Evolutionary conservation across 2,329 filamentous ascomycete species (phyloP), one percentile per base, ranked within the genome.

Genomic region (Mollisiaceae sp.): DNA sequence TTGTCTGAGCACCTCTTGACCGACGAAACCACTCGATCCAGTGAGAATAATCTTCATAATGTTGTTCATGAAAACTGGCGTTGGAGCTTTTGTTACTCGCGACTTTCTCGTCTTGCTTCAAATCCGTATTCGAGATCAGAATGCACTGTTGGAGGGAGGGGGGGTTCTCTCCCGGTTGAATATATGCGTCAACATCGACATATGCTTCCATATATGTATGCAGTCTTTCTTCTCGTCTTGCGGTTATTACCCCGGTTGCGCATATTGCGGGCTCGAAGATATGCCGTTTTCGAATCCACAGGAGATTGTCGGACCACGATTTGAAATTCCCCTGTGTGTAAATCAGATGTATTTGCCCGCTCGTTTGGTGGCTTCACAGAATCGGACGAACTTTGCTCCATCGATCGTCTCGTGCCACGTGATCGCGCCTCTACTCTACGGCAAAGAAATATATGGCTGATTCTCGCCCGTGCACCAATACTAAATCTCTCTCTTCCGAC

Each of bases 31-130:
- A 22, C 85, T 89, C 24, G 79, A 79, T 57, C 86, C 86, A 5
- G 83, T 81, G 45, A 89, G 77, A 67, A 89, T 82, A 70, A 89
- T 78, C 73, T 88, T 87, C 86, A 89, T 65, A 14, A 9, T 35
- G n/a, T 61, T 43, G n/a, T 8, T 43, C 39, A 39, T 32, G 57
- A 4, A 18, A 41, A 43, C 15, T 15, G 41, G 41, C n/a, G 41
- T 18, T n/a, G 15, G 5, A 43, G 41, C 41, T 43, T 43, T 18
- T 8, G 41, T 8, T 43, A n/a, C 2, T 15, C n/a, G 41, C n/a
- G 41, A 8, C 41, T 43, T 18, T 43, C 41, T 3, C 14, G n/a
- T n/a, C n/a, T 15, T 43, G 41, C 11, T 43, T 15, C 15, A n/a
- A 43, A 43, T 18, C 14, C 5, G 14, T 18, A 6, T 43, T 32